Conservation (phyloP, 202 grass and related monocot species). For the Elaeis oleifera region DNA sequence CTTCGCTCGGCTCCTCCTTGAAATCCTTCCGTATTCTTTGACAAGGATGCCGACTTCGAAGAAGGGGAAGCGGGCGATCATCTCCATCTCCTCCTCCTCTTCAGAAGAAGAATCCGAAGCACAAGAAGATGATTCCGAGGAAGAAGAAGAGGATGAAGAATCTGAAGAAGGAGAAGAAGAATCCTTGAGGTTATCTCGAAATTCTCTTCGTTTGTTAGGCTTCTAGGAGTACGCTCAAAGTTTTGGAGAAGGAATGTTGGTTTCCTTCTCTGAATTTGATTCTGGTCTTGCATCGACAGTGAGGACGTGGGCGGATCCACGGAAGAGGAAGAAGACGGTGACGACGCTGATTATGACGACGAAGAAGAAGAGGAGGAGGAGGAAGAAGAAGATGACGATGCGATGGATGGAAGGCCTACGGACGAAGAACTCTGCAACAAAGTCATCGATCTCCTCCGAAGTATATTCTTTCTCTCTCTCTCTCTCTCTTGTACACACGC, state of each 20-base stretch:
- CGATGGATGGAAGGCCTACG: neutral
- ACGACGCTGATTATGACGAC: conserved; percentile 4
- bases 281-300: neutral
- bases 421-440: conserved; percentile 32
- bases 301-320: conserved; percentile 13
- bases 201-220: too few relatives aligned
- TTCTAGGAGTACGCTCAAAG: too few relatives aligned
- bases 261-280: too few relatives aligned
- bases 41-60: neutral
- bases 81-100: conserved; percentile 48
- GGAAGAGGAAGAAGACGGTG: conserved; percentile 32
- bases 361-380: conserved; percentile 26
- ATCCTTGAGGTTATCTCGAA: too few relatives aligned
- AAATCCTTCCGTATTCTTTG: too few relatives aligned
- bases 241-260: too few relatives aligned
- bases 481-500: too few relatives aligned
- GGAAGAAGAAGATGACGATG: conserved; percentile 22
- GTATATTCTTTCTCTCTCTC: conserved; percentile 15
- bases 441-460: conserved; percentile 40
- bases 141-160: conserved; percentile 20
- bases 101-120: conserved; percentile 22
- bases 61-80: neutral
- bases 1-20: too few relatives aligned
- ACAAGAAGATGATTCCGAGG: conserved; percentile 20
- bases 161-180: conserved; percentile 1